Evolutionary conservation across 2,329 filamentous ascomycete species (phyloP), one percentile per base, ranked within the genome.

Genomic region (Rhexocercosporidium sp.): DNA sequence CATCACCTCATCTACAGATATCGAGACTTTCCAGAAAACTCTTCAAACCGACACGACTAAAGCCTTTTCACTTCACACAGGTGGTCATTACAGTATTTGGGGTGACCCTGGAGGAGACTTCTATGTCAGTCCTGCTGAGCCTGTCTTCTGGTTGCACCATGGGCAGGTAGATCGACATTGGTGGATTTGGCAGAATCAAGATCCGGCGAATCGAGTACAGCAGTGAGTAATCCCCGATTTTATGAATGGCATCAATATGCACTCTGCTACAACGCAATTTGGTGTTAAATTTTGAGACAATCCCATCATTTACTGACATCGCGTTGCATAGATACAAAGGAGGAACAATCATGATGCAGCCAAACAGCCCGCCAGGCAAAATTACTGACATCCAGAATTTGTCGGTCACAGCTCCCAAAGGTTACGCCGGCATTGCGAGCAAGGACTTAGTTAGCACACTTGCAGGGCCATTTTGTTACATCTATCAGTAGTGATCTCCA

Each of bases 81-180:
- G 76, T 20, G 80, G 81, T 0, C 81, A 82, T 69, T 81, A 77
- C 67, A 76, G 77, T 16, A 78, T 81, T 25, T 80, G 27, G 22
- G 25, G 83, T 41, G 82, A 83, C 66, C 82, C 81, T 4, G 68
- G 71, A 47, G 76, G 79, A 57, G 82, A 83, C 65, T 77, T 81
- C 39, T 64, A 47, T 22, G 62, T 64, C 18, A 47, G 37, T 20
- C 62, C 62, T 16, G 62, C 31, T 37, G 64, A 66, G 14, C 64
- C 64, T 7, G 59, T 66, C 1, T 66, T 66, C 27, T 66, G 59
- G 57, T 37, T 66, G 16, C 64, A 66, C 47, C 64, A 66, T 41
- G 59, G 57, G 4, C 69, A 70, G 47, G 54, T 70, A 3, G 69
- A 70, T 65, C 31, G 69, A 20, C 66, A 69, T 34, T 70, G 66